A percentile compares a stretch with the other conserved stretches of the same genome.
Evolutionary conservation across 306 rosid species (phyloP).

Genomic region (Vigna angularis): DNA sequence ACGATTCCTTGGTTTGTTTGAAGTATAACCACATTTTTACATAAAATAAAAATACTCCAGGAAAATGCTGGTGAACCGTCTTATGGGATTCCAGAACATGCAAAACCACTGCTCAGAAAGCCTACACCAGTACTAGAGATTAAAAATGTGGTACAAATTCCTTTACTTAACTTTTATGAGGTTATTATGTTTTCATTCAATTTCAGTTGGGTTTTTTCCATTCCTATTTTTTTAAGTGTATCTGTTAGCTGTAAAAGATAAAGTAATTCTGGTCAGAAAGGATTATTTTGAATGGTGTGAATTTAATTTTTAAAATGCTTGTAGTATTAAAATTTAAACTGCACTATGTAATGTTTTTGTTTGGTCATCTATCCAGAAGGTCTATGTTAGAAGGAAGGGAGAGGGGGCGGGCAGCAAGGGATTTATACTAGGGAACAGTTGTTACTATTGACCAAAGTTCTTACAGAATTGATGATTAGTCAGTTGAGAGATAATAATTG

Average conservation of each 20-base stretch:
- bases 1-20: slow-evolving; percentile 28
- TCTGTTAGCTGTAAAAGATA: slow-evolving; percentile 15
- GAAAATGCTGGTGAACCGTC: slow-evolving; percentile 57
- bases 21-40: slow-evolving; percentile 22
- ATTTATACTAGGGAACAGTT: background rate
- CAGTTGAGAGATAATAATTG: background rate
- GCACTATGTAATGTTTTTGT: background rate
- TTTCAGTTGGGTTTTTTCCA: slow-evolving; percentile 2
- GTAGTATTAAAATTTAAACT: slow-evolving; percentile 17
- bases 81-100: slow-evolving; percentile 81
- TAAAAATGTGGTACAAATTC: slow-evolving; percentile 74
- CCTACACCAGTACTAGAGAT: slow-evolving; percentile 79
- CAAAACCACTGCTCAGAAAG: slow-evolving; percentile 75
- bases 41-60: slow-evolving; percentile 49
- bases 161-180: background rate
- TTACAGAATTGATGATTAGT: background rate
- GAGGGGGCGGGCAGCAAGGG: background rate
- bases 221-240: slow-evolving; percentile 8
- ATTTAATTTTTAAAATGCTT: slow-evolving; percentile 20
- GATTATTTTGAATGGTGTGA: slow-evolving; percentile 3
- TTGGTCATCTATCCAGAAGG: background rate
- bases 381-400: background rate
- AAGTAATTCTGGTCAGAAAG: background rate
- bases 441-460: background rate
- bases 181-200: slow-evolving; percentile 11